phyloP scores from a whole-genome alignment of 305 asterid species.

The Fraxinus sp. region DNA sequence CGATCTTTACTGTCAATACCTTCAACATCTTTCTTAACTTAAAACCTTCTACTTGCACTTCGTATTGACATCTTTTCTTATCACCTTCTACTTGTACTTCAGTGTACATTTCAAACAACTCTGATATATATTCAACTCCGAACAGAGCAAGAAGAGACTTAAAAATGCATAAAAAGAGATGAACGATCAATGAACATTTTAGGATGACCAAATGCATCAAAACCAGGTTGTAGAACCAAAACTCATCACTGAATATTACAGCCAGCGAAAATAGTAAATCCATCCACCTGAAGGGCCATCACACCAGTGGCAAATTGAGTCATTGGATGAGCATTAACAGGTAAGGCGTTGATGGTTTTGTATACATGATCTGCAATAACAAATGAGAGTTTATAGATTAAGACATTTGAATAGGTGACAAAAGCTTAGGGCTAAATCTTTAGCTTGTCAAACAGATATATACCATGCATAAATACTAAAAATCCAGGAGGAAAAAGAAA shows the following conservation, averaged over 20 bases:
- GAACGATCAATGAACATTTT: not conserved
- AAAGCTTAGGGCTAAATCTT: not conserved
- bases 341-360: constrained; percentile 48
- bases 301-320: constrained; percentile 60
- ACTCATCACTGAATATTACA: not conserved
- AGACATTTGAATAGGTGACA: constrained; percentile 2
- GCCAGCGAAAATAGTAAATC: not conserved
- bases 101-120: not conserved
- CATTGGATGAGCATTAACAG: constrained; percentile 54
- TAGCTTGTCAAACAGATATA: not conserved
- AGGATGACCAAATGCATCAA: constrained; percentile 7
- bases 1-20: not conserved
- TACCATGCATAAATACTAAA: not conserved
- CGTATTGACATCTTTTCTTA: not conserved
- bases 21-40: not conserved
- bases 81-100: not conserved
- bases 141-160: constrained; percentile 1
- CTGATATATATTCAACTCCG: not conserved
- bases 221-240: not conserved
- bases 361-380: constrained; percentile 47
- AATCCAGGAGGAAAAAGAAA: not conserved
- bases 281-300: constrained; percentile 57
- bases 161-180: not conserved
- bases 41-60: not conserved
- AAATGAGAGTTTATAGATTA: constrained; percentile 10